phyloP scores from a whole-genome alignment of 2,329 filamentous ascomycete species.

The Thelonectria discophora region DNA sequence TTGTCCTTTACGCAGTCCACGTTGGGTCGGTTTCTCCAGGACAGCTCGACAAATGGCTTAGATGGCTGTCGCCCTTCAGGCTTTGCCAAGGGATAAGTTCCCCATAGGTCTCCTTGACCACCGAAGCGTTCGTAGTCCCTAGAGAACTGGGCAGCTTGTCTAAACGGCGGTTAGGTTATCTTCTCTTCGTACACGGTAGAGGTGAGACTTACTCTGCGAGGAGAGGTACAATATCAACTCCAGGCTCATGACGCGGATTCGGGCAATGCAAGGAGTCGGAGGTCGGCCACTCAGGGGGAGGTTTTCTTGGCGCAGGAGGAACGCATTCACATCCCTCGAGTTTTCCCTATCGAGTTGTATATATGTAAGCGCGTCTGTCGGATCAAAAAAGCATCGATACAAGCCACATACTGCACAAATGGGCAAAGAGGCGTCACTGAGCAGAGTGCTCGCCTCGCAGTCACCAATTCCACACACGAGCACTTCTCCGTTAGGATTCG shows the following conservation, averaged over 20 bases:
- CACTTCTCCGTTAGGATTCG: not conserved
- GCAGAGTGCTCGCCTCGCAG: not conserved
- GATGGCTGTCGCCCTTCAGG: not conserved
- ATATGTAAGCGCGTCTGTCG: not conserved
- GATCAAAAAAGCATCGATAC: not conserved
- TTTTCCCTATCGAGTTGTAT: not conserved
- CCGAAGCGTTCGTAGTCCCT: not conserved
- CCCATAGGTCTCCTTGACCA: not conserved
- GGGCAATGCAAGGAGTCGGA: not conserved
- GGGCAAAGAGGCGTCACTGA: not conserved
- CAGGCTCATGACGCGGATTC: not conserved
- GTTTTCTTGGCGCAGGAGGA: not conserved
- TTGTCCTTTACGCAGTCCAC: not conserved
- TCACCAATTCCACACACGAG: not conserved
- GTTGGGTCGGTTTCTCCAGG: not conserved
- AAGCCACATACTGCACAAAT: not conserved
- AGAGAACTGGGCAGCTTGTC: not conserved
- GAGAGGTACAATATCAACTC: not conserved
- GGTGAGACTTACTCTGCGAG: not conserved
- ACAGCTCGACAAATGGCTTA: not conserved
- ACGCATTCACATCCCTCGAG: not conserved
- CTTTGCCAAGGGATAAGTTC: not conserved
- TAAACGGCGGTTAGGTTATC: not conserved
- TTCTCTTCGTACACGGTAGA: not conserved
- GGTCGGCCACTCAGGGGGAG: not conserved